phyloP scores from a whole-genome alignment of 2,329 filamentous ascomycete genomes.

The Hypoxylon rubiginosum region DNA sequence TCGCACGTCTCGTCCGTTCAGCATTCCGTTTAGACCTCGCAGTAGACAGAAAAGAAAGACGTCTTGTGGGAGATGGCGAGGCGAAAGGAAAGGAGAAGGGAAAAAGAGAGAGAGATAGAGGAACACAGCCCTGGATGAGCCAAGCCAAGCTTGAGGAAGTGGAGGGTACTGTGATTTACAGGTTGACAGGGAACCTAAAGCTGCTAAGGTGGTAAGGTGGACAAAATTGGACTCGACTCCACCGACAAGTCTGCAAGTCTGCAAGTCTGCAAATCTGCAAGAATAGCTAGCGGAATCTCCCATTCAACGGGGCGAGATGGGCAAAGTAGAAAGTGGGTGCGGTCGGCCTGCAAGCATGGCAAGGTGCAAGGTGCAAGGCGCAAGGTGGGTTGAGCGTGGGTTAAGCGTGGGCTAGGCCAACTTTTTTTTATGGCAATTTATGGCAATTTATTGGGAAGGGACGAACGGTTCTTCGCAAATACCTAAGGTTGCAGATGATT shows the following conservation, averaged over 20 bases:
- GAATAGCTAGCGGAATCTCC: conserved; percentile 42
- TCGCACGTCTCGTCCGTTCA: conserved; percentile 26
- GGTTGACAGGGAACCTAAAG: not conserved
- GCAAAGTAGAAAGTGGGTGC: not conserved
- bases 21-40: conserved; percentile 27
- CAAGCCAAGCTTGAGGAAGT: conserved; percentile 35
- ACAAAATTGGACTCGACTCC: conserved; percentile 31
- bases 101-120: conserved; percentile 1
- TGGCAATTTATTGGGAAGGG: not conserved
- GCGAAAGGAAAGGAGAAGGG: not conserved
- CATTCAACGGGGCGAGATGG: conserved; percentile 6
- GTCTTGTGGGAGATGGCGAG: not conserved
- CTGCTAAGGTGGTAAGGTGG: no score
- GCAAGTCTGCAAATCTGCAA: not conserved
- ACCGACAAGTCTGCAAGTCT: conserved; percentile 9
- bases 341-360: no score
- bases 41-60: conserved; percentile 3
- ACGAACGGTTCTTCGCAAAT: conserved; percentile 22
- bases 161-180: conserved; percentile 27
- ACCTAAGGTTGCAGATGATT: conserved; percentile 29
- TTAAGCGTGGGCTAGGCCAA: not conserved
- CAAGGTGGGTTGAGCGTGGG: no score
- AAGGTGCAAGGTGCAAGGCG: no score
- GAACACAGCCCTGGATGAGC: conserved; percentile 13
- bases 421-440: not conserved